phyloP scores from a whole-genome alignment of 1,284 basidiomycete genomes.

The Fomitopsis palustris region DNA sequence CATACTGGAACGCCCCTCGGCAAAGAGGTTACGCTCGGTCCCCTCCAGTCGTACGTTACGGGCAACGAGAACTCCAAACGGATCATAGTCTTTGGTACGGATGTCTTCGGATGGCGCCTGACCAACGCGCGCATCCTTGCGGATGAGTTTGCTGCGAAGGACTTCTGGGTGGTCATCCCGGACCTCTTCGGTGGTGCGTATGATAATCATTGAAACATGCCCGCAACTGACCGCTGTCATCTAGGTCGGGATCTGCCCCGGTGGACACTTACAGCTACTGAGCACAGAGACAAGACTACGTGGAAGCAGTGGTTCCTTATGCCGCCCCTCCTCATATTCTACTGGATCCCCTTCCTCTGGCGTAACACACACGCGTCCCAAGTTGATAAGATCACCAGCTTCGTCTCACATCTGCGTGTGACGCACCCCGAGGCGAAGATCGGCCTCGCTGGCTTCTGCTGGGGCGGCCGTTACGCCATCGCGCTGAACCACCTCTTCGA shows the following conservation, averaged over 20 bases:
- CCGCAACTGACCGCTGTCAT: not conserved
- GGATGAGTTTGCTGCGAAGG: slow-evolving; percentile 21
- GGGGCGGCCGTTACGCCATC: slow-evolving; percentile 24
- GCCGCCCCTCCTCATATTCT: slow-evolving; percentile 14
- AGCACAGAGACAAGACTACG: slow-evolving; percentile 6
- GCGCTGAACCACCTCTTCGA: slow-evolving; percentile 21
- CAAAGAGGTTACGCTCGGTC: slow-evolving; percentile 18
- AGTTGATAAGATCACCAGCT: slow-evolving; percentile 11
- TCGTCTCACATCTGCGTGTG: slow-evolving; percentile 13
- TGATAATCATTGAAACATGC: no score
- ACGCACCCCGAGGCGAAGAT: slow-evolving; percentile 14
- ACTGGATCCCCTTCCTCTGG: slow-evolving; percentile 19
- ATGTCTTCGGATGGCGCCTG: slow-evolving; percentile 23
- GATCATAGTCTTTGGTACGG: slow-evolving; percentile 19
- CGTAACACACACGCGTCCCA: slow-evolving; percentile 16
- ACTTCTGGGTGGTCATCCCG: slow-evolving; percentile 20
- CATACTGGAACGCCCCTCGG: slow-evolving; percentile 19
- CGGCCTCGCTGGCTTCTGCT: slow-evolving; percentile 24
- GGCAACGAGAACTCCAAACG: slow-evolving; percentile 17
- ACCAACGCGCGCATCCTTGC: slow-evolving; percentile 22
- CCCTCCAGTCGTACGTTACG: slow-evolving; percentile 16
- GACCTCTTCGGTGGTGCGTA: slow-evolving; percentile 20
- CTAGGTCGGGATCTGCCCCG: slow-evolving; percentile 17
- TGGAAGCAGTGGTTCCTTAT: slow-evolving; percentile 13
- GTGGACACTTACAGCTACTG: slow-evolving; percentile 17